Percentiles rank a stretch among this genome's conserved stretches.
These are phyloP conservation scores for Colletotrichum scovillei DNA, from an alignment of 2,329 filamentous ascomycete species.

Conservation along the genomic window DNA sequence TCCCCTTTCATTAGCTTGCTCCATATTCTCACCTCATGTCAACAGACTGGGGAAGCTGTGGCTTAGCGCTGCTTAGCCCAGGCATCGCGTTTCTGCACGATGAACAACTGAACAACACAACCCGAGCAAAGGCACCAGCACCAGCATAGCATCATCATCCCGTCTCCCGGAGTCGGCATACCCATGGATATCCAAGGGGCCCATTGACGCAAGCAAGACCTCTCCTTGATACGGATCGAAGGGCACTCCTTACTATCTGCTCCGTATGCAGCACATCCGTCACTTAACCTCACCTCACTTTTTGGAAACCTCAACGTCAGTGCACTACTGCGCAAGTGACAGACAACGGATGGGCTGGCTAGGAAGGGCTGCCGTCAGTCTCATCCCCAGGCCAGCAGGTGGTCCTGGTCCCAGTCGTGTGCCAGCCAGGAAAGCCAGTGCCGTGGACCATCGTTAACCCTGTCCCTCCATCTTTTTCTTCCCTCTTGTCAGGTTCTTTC, in stretches of 20 bases:
- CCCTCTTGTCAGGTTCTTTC: not conserved
- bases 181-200: not conserved
- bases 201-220: conserved; percentile 10
- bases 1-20: conserved; percentile 9
- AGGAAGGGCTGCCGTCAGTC: conserved; percentile 26
- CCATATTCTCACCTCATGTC: conserved; percentile 25
- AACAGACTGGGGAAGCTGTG: conserved; percentile 33
- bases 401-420: conserved; percentile 8
- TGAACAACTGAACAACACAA: conserved; percentile 26
- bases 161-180: not conserved
- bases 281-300: not conserved
- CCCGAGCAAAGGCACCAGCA: not conserved
- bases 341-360: conserved; percentile 25
- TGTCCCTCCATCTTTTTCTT: not conserved
- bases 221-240: not conserved
- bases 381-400: conserved; percentile 28
- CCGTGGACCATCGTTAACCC: conserved; percentile 13
- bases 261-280: not conserved
- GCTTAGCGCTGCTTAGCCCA: conserved; percentile 34
- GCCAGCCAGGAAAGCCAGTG: conserved; percentile 16
- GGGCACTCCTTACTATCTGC: not conserved
- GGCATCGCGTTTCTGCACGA: conserved; percentile 29
- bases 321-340: conserved; percentile 11
- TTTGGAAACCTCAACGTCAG: conserved; percentile 11
- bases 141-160: not conserved